Base-by-base conservation (phyloP, 1,284 basidiomycete genomes). In the Ustilago cynodontis region DNA sequence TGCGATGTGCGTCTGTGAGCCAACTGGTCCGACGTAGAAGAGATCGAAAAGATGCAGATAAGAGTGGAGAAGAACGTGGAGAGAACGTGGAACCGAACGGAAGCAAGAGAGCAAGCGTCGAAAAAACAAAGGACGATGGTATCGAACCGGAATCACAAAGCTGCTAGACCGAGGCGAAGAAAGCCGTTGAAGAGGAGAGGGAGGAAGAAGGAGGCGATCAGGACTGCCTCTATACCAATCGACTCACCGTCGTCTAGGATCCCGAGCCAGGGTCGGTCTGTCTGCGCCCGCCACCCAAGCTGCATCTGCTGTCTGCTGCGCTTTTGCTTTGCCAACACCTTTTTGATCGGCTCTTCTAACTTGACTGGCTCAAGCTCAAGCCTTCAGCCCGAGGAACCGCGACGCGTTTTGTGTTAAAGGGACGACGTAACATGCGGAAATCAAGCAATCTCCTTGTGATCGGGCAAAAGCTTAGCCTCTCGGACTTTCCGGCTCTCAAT, bases 111-210 rank as follows among this genome's bases (percentile, higher is more conserved):
- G 64, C 35, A 45, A 41, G 26, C 59, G 52, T 47, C 47, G 60
- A 51, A 47, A 53, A 61, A 18, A 26, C n/a, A 59, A 52, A 54
- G 41, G 53, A 58, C 43, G 54, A 59, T 26, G 22, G 20, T 49
- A 56, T 60, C 57, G 53, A 70, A 57, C 53, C 54, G 39, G 49
- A 14, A 45, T 29, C 41, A 53, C 39, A 66, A 60, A 60, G 57
- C 65, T 72, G 70, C 70, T 67, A 56, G 50, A 72, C 70, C 60
- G 65, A 72, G 70, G 70, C 70, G 54, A 64, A 60, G 35, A 49
- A 49, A 67, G 70, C 70, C 70, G 70, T 67, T 72, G 65, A 41
- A 39, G 62, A n/a, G 54, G 57, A 54, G 43, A 57, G 49, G 33
- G 31, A 29, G 43, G 51, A 28, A 54, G 35, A 33, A 2, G n/a